Evolutionary conservation across 352 stramenopile genomes (phyloP), one percentile per base, ranked within the genome.

Genomic region (Phytophthora citrophthora): DNA sequence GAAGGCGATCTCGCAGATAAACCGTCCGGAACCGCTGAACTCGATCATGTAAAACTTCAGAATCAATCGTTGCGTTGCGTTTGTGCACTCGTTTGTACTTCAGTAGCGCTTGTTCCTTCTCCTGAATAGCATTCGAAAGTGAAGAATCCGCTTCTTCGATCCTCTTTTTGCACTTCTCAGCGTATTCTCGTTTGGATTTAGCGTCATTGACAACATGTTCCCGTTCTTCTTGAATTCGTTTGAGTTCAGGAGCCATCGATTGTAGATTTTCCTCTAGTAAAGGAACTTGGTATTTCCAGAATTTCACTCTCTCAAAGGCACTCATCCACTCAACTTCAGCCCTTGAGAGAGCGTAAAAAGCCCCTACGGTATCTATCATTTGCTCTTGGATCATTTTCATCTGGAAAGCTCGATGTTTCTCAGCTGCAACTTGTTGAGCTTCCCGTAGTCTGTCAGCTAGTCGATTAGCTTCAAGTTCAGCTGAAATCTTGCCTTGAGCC

Each of bases 291-390:
- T 48, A 31, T 8, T 72, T 20, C 79, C 81, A 90, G 31, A 69
- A 90, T 3, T 54, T 61, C 0, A 26, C 44, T 13, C 76, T 55
- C 46, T 92, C 83, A 10, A 79, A 51, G 0, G 70, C 69, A 32
- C 85, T 54, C 73, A 91, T 88, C 74, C 79, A 89, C 15, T 77
- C 48, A 2, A 85, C 29, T 54, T 89, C 77, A 5, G 61, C 49
- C 0, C 38, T 53, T 0, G 72, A 61, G 1, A 88, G 15, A 1
- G 51, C 49, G 55, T 82, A 60, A 29, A 86, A 85, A 1, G 79
- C 77, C 16, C 87, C 78, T 2, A 90, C 81, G 0, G 68, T 90
- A 3, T 79, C 81, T 23, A 89, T 79, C 81, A 90, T 90, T 15
- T 68, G 62, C 31, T 91, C 80, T 20, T 86, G 79, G n/a, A 73